Evolutionary conservation across 2,329 filamentous ascomycete genomes (phyloP).

Genomic region (Aspergillus costaricaensis): DNA sequence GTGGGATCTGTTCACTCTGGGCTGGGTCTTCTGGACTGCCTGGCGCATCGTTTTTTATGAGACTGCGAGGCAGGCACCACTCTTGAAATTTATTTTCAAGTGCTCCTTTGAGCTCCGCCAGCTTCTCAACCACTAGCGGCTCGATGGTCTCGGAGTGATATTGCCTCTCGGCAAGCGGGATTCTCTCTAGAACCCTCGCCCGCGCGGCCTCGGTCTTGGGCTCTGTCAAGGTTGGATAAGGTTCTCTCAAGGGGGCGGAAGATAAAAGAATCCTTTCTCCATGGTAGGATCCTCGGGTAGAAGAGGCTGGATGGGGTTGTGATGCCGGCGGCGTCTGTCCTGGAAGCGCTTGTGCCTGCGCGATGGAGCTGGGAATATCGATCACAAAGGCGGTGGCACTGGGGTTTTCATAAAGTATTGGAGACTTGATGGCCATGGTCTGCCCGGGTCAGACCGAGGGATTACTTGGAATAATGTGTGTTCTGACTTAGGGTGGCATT

Average conservation of each 20-base stretch:
- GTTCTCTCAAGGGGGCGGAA: constrained; percentile 44
- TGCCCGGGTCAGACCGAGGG: background rate
- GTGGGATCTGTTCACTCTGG: background rate
- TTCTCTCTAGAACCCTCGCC: constrained; percentile 40
- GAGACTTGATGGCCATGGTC: constrained; percentile 18
- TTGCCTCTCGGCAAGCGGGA: constrained; percentile 34
- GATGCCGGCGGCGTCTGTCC: constrained; percentile 6
- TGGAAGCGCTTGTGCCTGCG: constrained; percentile 50
- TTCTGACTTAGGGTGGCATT: background rate
- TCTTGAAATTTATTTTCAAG: constrained; percentile 14
- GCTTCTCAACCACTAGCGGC: constrained; percentile 42
- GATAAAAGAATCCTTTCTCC: constrained; percentile 45
- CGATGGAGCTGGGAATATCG: constrained; percentile 62
- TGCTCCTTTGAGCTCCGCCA: constrained; percentile 33
- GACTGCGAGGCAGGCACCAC: constrained; percentile 39
- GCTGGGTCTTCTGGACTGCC: background rate
- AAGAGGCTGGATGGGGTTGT: background rate
- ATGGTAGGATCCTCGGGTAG: background rate
- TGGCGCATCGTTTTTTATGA: background rate
- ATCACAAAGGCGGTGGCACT: constrained; percentile 52
- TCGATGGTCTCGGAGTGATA: constrained; percentile 32
- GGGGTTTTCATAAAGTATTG: constrained; percentile 56
- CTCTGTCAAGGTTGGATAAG: constrained; percentile 52
- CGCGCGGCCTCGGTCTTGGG: constrained; percentile 53
- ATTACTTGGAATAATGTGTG: background rate